A percentile compares a stretch with the other conserved stretches of the same genome.
These are phyloP conservation scores for Colletotrichum magnum DNA, from an alignment of 2,329 filamentous ascomycete genomes.

Conservation along the genomic window DNA sequence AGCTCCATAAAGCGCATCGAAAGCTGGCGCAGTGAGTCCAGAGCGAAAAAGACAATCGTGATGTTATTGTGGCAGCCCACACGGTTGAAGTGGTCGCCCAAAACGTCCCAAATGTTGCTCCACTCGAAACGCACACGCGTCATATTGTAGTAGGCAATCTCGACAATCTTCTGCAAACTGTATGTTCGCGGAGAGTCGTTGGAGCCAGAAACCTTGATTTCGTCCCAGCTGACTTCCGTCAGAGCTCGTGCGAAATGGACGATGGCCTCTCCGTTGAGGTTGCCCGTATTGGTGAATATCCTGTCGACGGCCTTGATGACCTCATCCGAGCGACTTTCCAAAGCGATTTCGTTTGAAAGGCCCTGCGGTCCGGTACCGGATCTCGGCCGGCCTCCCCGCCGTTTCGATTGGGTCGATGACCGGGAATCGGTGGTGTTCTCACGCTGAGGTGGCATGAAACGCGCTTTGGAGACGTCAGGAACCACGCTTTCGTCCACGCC, in stretches of 20 bases:
- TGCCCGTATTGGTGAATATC: constrained; percentile 97
- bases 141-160: constrained; percentile 99
- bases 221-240: constrained; percentile 98
- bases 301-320: constrained; percentile 93
- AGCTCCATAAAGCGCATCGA: constrained; percentile 99
- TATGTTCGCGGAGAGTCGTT: constrained; percentile 97
- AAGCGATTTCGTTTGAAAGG: constrained; percentile 84
- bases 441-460: constrained; percentile 75
- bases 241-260: constrained; percentile 94
- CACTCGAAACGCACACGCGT: constrained; percentile 97
- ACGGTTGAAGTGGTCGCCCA: constrained; percentile 98
- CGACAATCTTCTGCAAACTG: constrained; percentile 96
- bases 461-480: constrained; percentile 90
- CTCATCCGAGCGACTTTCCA: constrained; percentile 92
- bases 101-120: constrained; percentile 96
- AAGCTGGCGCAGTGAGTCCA: constrained; percentile 94
- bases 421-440: constrained; percentile 70
- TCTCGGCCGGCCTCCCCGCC: constrained; percentile 57
- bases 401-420: constrained; percentile 75
- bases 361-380: constrained; percentile 73
- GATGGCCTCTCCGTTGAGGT: constrained; percentile 93
- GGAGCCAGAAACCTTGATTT: constrained; percentile 96
- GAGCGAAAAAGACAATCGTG: constrained; percentile 95
- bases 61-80: constrained; percentile 98
- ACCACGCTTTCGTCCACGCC: constrained; percentile 94